Evolutionary conservation across 1,139 yeast genomes (phyloP).

Genomic region (Kodamaea fungicola): DNA sequence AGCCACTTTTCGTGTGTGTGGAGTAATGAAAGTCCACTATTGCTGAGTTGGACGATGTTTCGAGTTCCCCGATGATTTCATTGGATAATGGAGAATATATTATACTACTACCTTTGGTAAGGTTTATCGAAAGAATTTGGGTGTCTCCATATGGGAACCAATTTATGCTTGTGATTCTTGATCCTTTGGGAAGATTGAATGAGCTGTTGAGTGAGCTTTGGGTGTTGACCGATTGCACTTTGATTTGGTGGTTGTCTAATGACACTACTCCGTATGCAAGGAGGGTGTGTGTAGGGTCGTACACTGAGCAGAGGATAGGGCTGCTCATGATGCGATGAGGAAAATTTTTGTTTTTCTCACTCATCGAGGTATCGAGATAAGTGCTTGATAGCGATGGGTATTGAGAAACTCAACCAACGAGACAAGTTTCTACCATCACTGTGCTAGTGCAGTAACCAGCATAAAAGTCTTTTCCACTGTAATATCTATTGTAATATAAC

Average conservation of each 20-base stretch:
- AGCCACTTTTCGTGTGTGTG: constrained; percentile 40
- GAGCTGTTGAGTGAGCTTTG: constrained; percentile 37
- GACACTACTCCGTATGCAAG: constrained; percentile 69
- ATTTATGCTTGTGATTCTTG: constrained; percentile 47
- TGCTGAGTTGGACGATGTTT: constrained; percentile 48
- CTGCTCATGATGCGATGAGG: constrained; percentile 11
- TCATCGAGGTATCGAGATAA: not conserved
- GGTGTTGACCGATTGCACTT: constrained; percentile 53
- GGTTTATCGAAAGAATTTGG: constrained; percentile 57
- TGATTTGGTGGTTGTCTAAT: constrained; percentile 69
- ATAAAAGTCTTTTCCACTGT: too few relatives aligned
- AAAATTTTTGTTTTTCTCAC: not conserved
- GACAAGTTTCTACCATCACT: too few relatives aligned
- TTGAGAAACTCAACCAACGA: too few relatives aligned
- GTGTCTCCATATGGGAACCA: constrained; percentile 52
- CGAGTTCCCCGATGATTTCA: constrained; percentile 49
- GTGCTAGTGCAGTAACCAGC: too few relatives aligned
- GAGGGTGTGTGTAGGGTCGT: constrained; percentile 55
- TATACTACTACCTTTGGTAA: constrained; percentile 62
- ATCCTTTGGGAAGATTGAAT: constrained; percentile 54
- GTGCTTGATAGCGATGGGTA: constrained; percentile 1
- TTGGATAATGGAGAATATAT: constrained; percentile 68
- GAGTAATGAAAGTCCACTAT: constrained; percentile 53
- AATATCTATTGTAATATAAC: too few relatives aligned
- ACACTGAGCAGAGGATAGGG: constrained; percentile 33